Evolutionary conservation across 768 basidiomycete genomes (phyloP).

Genomic region (Mycena vulgaris): DNA sequence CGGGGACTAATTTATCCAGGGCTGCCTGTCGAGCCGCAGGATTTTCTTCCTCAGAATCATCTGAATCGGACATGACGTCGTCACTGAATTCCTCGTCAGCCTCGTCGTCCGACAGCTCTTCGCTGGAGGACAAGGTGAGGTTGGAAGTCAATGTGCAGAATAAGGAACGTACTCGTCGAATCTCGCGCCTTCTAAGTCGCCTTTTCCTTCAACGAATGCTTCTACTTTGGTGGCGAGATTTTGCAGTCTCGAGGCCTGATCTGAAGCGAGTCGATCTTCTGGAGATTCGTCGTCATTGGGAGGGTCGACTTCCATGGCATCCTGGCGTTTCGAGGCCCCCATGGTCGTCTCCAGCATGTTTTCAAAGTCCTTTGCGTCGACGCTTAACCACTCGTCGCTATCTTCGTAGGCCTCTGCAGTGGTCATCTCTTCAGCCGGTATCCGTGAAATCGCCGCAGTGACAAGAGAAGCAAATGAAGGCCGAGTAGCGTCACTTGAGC

Average conservation of each 20-base stretch:
- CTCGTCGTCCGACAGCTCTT: conserved; percentile 70
- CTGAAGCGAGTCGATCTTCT: conserved; percentile 69
- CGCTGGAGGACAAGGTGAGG: conserved; percentile 52
- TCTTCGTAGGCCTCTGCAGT: conserved; percentile 68
- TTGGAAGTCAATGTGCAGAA: conserved; percentile 4
- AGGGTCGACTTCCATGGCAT: conserved; percentile 68
- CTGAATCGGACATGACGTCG: conserved; percentile 62
- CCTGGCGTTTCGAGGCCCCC: conserved; percentile 41
- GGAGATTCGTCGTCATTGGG: conserved; percentile 42
- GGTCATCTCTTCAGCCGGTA: conserved; percentile 47
- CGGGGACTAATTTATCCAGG: conserved; percentile 88
- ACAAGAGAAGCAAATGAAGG: conserved; percentile 85
- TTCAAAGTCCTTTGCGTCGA: conserved; percentile 85
- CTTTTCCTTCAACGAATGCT: conserved; percentile 91
- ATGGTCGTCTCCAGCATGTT: conserved; percentile 70
- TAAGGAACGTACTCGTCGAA: conserved; percentile 86
- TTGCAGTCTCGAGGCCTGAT: conserved; percentile 80
- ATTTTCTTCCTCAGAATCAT: conserved; percentile 53
- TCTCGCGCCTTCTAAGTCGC: conserved; percentile 88
- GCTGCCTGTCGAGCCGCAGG: conserved; percentile 68
- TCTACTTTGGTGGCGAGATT: conserved; percentile 89
- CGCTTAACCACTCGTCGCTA: conserved; percentile 88
- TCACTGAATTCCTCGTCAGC: conserved; percentile 73
- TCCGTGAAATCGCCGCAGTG: conserved; percentile 70
- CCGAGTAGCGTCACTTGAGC: conserved; percentile 65